Base-by-base conservation (phyloP, 129 eudicot species). In the Daucus carota region DNA sequence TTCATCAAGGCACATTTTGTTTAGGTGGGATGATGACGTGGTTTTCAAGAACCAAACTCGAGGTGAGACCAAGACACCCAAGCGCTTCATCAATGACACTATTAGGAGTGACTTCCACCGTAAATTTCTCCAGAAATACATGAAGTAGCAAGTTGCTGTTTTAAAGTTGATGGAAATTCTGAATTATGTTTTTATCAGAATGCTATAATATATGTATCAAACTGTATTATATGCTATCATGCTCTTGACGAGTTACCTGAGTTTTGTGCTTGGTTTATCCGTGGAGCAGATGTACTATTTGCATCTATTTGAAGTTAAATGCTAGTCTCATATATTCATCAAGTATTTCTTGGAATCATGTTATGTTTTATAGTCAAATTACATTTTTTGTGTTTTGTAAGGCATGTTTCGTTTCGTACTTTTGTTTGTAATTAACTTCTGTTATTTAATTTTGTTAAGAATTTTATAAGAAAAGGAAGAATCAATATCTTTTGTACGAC, bases 11-110 rank as follows among this genome's bases (percentile, higher is more conserved):
- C 24, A 9, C 65, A 24, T 63, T 74, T 13, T 77, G 54, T 17
- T 34, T 59, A 88, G 93, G 83, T 88, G 93, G 93, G 93, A 88
- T 78, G 93, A 88, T 77, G 93, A 88, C 81, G 93, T 88, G 70
- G 93, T 88, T 48, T 88, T 88, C 78, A 88, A 88, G 86, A 88
- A 88, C 78, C 93, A 88, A 77, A 80, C 93, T 43, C 93, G 93
- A 70, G 93, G 93, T 20, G 93, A 88, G 74, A 71, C 86, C 22
- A 88, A 88, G 80, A 52, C 80, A 1, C 73, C 88, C 15, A 88
- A 88, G 74, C 88, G 93, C 50, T 88, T 88, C 79, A 86, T 88
- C 81, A 88, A 88, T 68, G 93, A 88, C 75, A 88, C 93, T 45
- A 88, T 88, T 33, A 68, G 93, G 29, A 88, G 54, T 52, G 93